A percentile compares a stretch with the other conserved stretches of the same genome.
Conservation (phyloP, 805 yeast genomes). For the Diddensiella santjacobensis region DNA sequence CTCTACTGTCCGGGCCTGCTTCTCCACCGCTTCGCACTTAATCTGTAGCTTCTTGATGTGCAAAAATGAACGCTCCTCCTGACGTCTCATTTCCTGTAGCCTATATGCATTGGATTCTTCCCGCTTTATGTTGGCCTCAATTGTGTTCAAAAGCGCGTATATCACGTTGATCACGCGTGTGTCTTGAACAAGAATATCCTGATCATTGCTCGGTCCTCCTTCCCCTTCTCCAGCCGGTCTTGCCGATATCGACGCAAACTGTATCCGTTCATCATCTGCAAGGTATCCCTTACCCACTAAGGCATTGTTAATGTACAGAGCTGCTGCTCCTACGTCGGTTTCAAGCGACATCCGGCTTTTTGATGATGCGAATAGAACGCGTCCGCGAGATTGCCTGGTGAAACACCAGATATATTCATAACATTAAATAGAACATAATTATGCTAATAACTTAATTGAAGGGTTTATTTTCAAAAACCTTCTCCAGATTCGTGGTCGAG, state of each 20-base stretch:
- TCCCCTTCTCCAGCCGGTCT: neutral
- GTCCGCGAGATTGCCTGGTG: neutral
- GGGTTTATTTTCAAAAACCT: neutral
- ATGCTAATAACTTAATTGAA: neutral
- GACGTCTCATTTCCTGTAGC: constrained; percentile 14
- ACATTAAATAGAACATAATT: neutral
- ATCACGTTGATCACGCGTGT: constrained; percentile 25
- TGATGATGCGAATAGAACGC: too few species aligned
- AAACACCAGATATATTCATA: neutral
- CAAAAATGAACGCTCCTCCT: constrained; percentile 10
- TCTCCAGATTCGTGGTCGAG: neutral
- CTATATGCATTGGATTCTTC: constrained; percentile 10
- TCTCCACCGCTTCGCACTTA: constrained; percentile 13
- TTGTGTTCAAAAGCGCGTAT: constrained; percentile 24
- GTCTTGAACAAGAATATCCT: constrained; percentile 17
- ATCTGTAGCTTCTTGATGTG: constrained; percentile 5
- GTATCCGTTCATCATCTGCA: constrained; percentile 18
- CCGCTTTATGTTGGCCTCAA: constrained; percentile 17
- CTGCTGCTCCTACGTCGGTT: constrained; percentile 21
- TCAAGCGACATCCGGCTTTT: neutral
- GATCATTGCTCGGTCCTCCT: neutral
- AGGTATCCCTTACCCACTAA: constrained; percentile 26
- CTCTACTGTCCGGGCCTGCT: constrained; percentile 6
- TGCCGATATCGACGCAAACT: constrained; percentile 10
- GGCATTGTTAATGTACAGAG: constrained; percentile 23